Evolutionary conservation across 148 eudicot species (phyloP).

Genomic region (Fallopia convolvulus): DNA sequence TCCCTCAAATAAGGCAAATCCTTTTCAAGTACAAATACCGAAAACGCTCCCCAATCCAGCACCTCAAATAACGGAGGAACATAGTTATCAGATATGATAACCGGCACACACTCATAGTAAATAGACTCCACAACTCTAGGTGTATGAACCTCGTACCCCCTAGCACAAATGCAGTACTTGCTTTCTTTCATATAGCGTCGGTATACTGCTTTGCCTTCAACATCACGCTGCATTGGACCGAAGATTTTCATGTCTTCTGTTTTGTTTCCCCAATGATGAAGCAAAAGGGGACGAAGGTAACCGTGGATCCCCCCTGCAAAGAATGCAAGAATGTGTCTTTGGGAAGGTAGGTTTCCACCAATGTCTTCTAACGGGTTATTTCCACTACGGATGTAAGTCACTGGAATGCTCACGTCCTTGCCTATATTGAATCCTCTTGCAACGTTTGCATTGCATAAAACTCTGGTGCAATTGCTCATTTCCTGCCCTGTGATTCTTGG

Average conservation of each 20-base stretch:
- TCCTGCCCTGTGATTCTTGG: constrained; percentile 34
- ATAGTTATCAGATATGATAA: constrained; percentile 68
- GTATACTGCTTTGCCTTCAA: constrained; percentile 52
- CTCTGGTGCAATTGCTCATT: constrained; percentile 53
- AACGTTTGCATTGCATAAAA: constrained; percentile 66
- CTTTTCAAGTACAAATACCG: constrained; percentile 54
- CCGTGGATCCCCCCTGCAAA: constrained; percentile 78
- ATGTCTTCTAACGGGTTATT: constrained; percentile 45
- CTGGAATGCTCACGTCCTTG: constrained; percentile 63
- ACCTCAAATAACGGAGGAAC: constrained; percentile 83
- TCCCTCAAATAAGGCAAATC: constrained; percentile 64
- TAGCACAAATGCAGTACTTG: constrained; percentile 76
- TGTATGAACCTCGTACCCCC: constrained; percentile 68
- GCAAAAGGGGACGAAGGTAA: constrained; percentile 56
- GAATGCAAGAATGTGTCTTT: constrained; percentile 55
- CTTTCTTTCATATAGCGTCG: constrained; percentile 69
- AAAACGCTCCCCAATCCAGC: constrained; percentile 64
- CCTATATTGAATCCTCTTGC: constrained; percentile 63
- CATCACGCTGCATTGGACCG: constrained; percentile 59
- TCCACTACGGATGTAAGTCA: constrained; percentile 50
- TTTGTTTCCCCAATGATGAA: constrained; percentile 63
- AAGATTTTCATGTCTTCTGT: constrained; percentile 58
- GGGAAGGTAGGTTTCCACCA: constrained; percentile 60
- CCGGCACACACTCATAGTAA: constrained; percentile 71
- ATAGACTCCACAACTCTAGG: constrained; percentile 72